Base-by-base conservation (phyloP, 2,329 filamentous ascomycete genomes). In the Aspergillus sp. region DNA sequence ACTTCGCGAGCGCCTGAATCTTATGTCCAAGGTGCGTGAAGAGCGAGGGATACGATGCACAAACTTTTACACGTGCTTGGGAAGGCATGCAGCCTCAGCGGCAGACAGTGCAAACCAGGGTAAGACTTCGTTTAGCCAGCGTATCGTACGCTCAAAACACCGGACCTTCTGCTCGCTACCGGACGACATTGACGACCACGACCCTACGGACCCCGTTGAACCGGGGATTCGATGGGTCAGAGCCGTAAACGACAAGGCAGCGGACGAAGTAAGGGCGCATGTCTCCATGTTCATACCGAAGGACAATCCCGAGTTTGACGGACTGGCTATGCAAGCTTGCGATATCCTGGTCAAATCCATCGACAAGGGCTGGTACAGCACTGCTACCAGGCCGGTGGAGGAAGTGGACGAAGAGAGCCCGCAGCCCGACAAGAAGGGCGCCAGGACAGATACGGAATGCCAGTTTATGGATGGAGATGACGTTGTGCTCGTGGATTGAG, bases 131-230 rank as follows among this genome's bases (percentile, higher is more conserved):
- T 52, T 61, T 30, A 58, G 48, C 34, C 42, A 56, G 39, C 51
- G 52, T 39, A 55, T 65, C 34, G 46, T 63, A 49, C 47, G 63
- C 41, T 47, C 63, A 32, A 74, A 71, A 31, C 71, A 88, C 41
- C 72, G 91, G 46, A 96, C 89, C 0, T 98, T 96, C 55, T 94
- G 88, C 63, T 84, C 86, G 37, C 57, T 93, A 34, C 86, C 86
- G 2, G 69, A 71, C 43, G 71, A 68, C 59, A 48, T 60, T 15
- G 51, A 58, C 24, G 47, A 51, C 20, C 37, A 52, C 32, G 49
- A 45, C 15, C 33, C 39, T 20, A 29, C 40, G 25, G 43, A 36
- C 19, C 36, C 40, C 8, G 39, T 42, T 5, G 49, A 45, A 24
- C 34, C 42, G 60, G 71, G 39, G 62, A 74, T 49, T 41, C 69